These are phyloP conservation scores for Penicillium alfredii DNA, from an alignment of 495 filamentous ascomycete genomes.

Conservation along the genomic window DNA sequence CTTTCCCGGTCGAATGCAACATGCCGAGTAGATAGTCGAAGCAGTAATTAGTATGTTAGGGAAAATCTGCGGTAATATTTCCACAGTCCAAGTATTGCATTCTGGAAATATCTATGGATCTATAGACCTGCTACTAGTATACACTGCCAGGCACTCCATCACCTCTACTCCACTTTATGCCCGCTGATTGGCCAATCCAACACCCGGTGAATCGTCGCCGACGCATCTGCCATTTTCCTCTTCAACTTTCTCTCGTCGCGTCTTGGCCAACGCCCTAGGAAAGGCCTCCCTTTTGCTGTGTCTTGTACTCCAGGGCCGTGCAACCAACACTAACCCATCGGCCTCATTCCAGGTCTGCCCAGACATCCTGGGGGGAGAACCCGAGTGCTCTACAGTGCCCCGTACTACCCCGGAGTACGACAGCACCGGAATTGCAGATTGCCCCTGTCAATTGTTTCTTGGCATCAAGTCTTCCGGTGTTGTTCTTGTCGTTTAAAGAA, in stretches of 20 bases:
- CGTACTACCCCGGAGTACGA: conserved; percentile 11
- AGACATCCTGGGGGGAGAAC: background rate
- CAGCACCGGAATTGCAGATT: background rate
- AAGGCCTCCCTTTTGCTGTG: too few species aligned
- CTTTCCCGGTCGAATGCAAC: too few species aligned
- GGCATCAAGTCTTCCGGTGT: background rate
- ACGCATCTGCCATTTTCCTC: conserved; percentile 14
- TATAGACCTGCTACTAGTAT: too few species aligned
- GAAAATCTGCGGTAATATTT: too few species aligned
- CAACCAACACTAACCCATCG: too few species aligned
- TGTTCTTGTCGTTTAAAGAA: background rate
- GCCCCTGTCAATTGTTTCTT: conserved; percentile 5
- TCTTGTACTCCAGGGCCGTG: too few species aligned
- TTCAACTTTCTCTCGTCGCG: conserved; percentile 3
- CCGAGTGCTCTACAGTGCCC: background rate
- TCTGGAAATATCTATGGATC: too few species aligned
- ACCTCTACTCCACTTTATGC: conserved; percentile 1
- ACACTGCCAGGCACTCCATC: background rate
- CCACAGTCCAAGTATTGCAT: too few species aligned
- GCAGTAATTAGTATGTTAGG: too few species aligned
- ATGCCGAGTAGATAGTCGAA: too few species aligned
- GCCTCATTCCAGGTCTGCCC: background rate
- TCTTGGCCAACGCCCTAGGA: too few species aligned
- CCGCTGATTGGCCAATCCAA: conserved; percentile 9
- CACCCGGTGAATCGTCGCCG: conserved; percentile 4